phyloP scores from a whole-genome alignment of 2,329 filamentous ascomycete genomes.

The Penicillium sp. region DNA sequence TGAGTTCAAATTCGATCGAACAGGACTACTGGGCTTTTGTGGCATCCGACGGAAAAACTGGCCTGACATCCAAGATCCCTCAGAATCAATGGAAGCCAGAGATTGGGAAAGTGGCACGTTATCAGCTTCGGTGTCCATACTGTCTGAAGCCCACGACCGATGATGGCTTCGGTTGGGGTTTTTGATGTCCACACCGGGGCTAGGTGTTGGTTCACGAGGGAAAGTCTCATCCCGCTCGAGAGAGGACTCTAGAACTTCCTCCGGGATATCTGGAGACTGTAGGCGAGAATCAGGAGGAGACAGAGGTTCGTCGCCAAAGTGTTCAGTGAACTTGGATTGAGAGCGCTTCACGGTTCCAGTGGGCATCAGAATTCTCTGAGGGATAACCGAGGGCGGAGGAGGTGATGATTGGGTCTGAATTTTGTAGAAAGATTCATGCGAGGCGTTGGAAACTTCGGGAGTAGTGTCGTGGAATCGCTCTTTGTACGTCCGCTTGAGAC shows the following conservation, averaged over 20 bases:
- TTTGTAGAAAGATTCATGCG: slow-evolving; percentile 75
- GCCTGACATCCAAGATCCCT: slow-evolving; percentile 92
- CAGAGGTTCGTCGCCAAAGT: slow-evolving; percentile 78
- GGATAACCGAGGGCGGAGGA: slow-evolving; percentile 30
- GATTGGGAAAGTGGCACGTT: slow-evolving; percentile 67
- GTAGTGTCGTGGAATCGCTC: slow-evolving; percentile 52
- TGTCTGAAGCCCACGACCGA: slow-evolving; percentile 38
- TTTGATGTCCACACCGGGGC: slow-evolving; percentile 28
- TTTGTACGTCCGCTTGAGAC: slow-evolving; percentile 55
- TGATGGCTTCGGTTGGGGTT: slow-evolving; percentile 29
- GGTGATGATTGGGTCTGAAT: slow-evolving; percentile 52
- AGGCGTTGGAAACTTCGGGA: slow-evolving; percentile 88
- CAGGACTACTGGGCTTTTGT: slow-evolving; percentile 35
- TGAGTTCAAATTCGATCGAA: slow-evolving; percentile 43
- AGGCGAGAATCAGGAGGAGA: slow-evolving; percentile 82
- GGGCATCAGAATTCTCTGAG: slow-evolving; percentile 44
- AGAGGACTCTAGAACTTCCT: slow-evolving; percentile 23
- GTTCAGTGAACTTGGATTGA: slow-evolving; percentile 87
- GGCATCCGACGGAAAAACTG: slow-evolving; percentile 55
- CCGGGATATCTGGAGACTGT: slow-evolving; percentile 68
- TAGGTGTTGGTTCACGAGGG: slow-evolving; percentile 24
- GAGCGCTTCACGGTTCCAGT: slow-evolving; percentile 69
- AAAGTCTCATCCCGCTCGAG: slow-evolving; percentile 24
- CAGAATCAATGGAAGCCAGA: slow-evolving; percentile 89
- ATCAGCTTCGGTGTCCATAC: slow-evolving; percentile 51